Base-by-base conservation (phyloP, 1,284 basidiomycete genomes). In the Takashimella koratensis region DNA sequence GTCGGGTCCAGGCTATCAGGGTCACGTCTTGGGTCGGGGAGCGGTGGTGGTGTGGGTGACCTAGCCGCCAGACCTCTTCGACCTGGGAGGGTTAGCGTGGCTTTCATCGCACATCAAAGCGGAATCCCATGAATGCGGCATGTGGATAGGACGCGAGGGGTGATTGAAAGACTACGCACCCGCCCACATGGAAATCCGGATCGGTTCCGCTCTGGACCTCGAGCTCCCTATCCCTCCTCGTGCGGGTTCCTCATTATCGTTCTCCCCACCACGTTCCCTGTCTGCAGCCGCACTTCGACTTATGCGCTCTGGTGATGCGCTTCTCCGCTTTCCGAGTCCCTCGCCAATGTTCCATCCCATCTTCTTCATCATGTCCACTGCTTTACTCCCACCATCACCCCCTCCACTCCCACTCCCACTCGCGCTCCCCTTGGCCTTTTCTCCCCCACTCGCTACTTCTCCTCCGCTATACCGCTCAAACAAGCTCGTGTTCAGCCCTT, bases 291-390 rank as follows among this genome's bases (percentile, higher is more conserved):
- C n/a, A n/a, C n/a, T n/a, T 13, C 21, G 12, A 50, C 51, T 8
- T 6, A 54, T 48, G 2, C 47, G 60, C 22, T 62, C 62, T 3
- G 54, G 61, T 43, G 25, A 43, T 40, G 52, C 60, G 45, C 58
- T 62, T 51, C 49, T 49, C 36, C 46, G 49, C 46, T 63, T 66
- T 2, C 75, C 75, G 19, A 76, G 53, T 3, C 69, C 67, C 60
- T 75, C 68, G 11, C 75, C 75, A 2, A 65, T 58, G 51, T 68
- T 75, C 75, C 75, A 76, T n/a, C 75, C 75, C 75, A 76, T 76
- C 64, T 71, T 73, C 64, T 65, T 65, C 75, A 76, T 76, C 62
- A 74, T 67, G 45, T 60, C 65, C 63, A 75, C 61, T 4, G 73
- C 73, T 59, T 73, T 73, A 21, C 52, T 58, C 24, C 65, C 64